These are phyloP conservation scores for Thalassiosira mediterranea DNA, from an alignment of 352 stramenopile genomes.

Conservation along the genomic window DNA sequence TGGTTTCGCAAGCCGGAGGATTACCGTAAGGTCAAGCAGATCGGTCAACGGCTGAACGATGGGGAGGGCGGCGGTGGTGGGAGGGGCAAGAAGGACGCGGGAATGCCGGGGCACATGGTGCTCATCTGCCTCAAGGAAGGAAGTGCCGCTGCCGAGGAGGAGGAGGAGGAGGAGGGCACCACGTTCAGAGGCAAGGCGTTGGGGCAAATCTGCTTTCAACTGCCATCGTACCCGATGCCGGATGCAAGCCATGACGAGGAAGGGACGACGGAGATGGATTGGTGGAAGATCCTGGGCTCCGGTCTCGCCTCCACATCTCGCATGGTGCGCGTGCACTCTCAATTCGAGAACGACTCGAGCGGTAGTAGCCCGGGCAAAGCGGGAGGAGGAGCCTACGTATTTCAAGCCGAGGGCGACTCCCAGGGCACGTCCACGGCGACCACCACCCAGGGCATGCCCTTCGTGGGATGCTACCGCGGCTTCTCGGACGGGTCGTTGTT, in stretches of 20 bases:
- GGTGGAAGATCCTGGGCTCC: constrained; percentile 20
- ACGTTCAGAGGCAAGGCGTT: constrained; percentile 59
- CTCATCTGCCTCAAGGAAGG: constrained; percentile 53
- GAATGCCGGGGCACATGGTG: constrained; percentile 51
- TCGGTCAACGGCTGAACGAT: constrained; percentile 3
- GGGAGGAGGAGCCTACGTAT: constrained; percentile 15
- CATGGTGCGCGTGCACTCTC: constrained; percentile 29
- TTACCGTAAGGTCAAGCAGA: constrained; percentile 46
- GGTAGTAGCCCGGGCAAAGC: background rate
- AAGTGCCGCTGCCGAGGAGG: background rate
- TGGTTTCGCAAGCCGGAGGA: constrained; percentile 76
- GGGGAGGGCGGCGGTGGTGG: constrained; percentile 3
- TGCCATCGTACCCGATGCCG: constrained; percentile 40
- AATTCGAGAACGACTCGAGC: constrained; percentile 9
- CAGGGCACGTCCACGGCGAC: constrained; percentile 48
- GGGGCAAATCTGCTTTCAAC: constrained; percentile 65
- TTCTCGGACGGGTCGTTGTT: constrained; percentile 76
- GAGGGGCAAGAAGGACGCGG: constrained; percentile 21
- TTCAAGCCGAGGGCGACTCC: constrained; percentile 47
- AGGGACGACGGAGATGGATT: constrained; percentile 27
- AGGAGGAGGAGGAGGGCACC: constrained; percentile 4
- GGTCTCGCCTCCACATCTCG: constrained; percentile 3
- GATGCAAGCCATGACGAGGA: constrained; percentile 13
- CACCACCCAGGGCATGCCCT: constrained; percentile 68
- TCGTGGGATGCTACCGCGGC: constrained; percentile 74